Base-by-base conservation (phyloP, 768 basidiomycete species). In the Mycena sanguinolenta region DNA sequence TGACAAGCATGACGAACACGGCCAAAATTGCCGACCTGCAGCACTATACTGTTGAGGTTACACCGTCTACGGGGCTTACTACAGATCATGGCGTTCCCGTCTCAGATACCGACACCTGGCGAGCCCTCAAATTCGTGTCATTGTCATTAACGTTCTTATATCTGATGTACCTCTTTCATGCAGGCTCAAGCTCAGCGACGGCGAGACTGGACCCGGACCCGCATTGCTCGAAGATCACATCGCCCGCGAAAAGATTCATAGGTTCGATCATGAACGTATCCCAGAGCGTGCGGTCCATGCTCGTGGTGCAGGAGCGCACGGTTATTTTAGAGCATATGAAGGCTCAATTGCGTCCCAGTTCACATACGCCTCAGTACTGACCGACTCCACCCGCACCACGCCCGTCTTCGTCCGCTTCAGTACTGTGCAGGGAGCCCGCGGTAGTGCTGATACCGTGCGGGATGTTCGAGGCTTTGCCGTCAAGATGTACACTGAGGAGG, bases 261-360 rank as follows among this genome's bases (percentile, higher is more conserved):
- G 90, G 17, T 96, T 95, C 75, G 94, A 95, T 77, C 94, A 95
- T 75, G 95, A 96, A 78, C 92, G 94, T 46, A 96, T 96, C 63
- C 95, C 95, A 0, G 95, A 95, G 83, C 92, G 94, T 53, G 90
- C 92, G 13, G 39, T 39, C 6, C 86, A 86, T 76, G 90, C 92
- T 54, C 89, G 92, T 17, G 92, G 92, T n/a, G 76, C 88, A 32
- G 93, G 88, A 60, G 95, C 94, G 16, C 95, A 95, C 77, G 95
- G 95, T 4, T 87, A 90, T 75, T 97, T 97, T 86, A 91, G 87
- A 34, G 32, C 32, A 34, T 10, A 34, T 10, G 32, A 34, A 10
- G 32, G 32, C 32, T 4, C 4, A 34, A n/a, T n/a, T 52, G 86
- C 53, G 3, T 55, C 88, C 4, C 91, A 93, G 72, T 90, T 91